Conservation (phyloP, 495 filamentous ascomycete species). For the Penicillium antarcticum region DNA sequence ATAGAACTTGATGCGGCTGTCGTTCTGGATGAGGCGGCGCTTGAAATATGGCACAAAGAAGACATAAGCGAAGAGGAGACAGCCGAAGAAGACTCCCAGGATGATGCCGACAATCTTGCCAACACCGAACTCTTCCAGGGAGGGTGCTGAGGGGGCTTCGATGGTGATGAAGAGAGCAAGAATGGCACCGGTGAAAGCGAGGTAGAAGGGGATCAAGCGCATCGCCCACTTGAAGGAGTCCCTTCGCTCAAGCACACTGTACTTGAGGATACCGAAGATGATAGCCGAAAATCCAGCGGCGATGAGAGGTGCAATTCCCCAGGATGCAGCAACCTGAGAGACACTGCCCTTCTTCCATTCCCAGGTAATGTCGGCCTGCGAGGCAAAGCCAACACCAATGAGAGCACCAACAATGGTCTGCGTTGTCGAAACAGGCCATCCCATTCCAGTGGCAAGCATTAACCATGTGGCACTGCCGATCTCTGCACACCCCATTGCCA, state of each 20-base stretch:
- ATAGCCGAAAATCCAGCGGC: constrained; percentile 55
- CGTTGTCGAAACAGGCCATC: constrained; percentile 61
- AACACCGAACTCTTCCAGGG: constrained; percentile 45
- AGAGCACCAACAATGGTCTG: constrained; percentile 63
- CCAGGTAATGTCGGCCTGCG: constrained; percentile 56
- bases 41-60: constrained; percentile 65
- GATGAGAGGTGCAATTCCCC: constrained; percentile 61
- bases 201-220: constrained; percentile 57
- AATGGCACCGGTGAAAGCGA: constrained; percentile 56
- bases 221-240: constrained; percentile 59
- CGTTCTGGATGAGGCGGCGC: constrained; percentile 53
- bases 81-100: constrained; percentile 54
- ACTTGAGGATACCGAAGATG: constrained; percentile 64
- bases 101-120: constrained; percentile 54
- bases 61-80: constrained; percentile 46
- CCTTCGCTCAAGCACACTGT: constrained; percentile 54
- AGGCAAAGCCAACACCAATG: constrained; percentile 60
- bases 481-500: constrained; percentile 62
- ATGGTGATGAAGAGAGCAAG: constrained; percentile 61
- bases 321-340: constrained; percentile 57
- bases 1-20: constrained; percentile 55
- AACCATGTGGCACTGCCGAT: constrained; percentile 58
- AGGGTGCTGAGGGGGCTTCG: constrained; percentile 31
- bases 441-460: constrained; percentile 52
- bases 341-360: constrained; percentile 48